phyloP scores from a whole-genome alignment of 805 yeast genomes.

The Pichia cabralensis region DNA sequence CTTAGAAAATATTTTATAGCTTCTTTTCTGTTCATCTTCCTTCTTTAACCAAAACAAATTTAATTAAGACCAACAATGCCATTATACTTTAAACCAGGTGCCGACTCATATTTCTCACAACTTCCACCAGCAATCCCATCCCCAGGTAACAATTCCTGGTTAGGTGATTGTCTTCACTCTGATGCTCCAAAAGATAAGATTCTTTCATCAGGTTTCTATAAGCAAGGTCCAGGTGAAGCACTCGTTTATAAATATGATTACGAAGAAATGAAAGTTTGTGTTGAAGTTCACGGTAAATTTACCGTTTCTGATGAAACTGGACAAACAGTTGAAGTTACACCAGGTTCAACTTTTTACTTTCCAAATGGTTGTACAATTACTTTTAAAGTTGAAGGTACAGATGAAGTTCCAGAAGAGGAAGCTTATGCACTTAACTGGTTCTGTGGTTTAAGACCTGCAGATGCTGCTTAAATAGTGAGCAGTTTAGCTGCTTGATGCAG shows the following conservation, averaged over 20 bases:
- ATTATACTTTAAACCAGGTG: slow-evolving; percentile 42
- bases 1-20: too few relatives aligned
- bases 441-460: slow-evolving; percentile 45
- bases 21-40: not conserved
- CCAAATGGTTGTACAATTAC: slow-evolving; percentile 60
- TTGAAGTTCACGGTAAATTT: slow-evolving; percentile 61
- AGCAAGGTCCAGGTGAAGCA: slow-evolving; percentile 56
- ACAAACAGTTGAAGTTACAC: slow-evolving; percentile 40
- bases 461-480: slow-evolving; percentile 1
- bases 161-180: slow-evolving; percentile 56
- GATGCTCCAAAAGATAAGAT: slow-evolving; percentile 51
- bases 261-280: slow-evolving; percentile 62
- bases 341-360: slow-evolving; percentile 62
- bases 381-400: slow-evolving; percentile 37
- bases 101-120: slow-evolving; percentile 38
- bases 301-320: slow-evolving; percentile 57
- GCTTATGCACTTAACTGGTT: slow-evolving; percentile 60
- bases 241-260: slow-evolving; percentile 56
- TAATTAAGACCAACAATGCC: slow-evolving; percentile 32
- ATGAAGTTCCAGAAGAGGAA: slow-evolving; percentile 22
- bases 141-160: slow-evolving; percentile 59
- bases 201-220: slow-evolving; percentile 56
- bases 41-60: not conserved
- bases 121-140: slow-evolving; percentile 52
- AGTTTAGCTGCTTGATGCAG: too few relatives aligned